Evolutionary conservation across 345 rosid genomes (phyloP), one percentile per base, ranked within the genome.

Genomic region (Moricandia arvensis): DNA sequence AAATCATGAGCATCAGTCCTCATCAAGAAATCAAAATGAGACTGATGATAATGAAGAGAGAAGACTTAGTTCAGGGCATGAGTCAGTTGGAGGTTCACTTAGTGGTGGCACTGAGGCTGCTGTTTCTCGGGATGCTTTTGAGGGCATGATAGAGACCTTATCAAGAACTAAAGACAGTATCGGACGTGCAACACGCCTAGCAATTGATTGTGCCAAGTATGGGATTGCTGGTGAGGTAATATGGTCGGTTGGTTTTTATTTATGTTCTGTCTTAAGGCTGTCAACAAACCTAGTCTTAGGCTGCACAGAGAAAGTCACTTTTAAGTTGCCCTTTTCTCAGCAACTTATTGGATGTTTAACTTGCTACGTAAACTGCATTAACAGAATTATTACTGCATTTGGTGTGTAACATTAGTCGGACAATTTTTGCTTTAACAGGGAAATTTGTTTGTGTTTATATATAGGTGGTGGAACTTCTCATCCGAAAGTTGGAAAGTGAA

Each of bases 81-180:
- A 82, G 81, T 84, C 84, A 76, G 83, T 81, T 72, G 93, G 90
- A 64, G 90, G 91, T 67, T 90, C 99, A 53, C 80, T 96, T 62
- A 89, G 94, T 83, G 90, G 93, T 76, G 90, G 89, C 61, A 93
- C 93, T 63, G 99, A 95, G 74, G 98, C 96, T 74, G 94, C 93
- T 83, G 97, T 93, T 81, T 88, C 98, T 67, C 91, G 98, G 57
- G 99, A 96, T 84, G 94, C 98, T 80, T 91, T 96, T 86, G 99
- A 96, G 86, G 99, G 98, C 74, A 96, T 96, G 99, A 77, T 93
- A 77, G 99, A 93, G 90, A 96, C 99, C 55, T 86, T 96, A 63
- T 96, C 98, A 6, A 89, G 99, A 86, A 93, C 99, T 26, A 93
- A 87, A 78, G 99, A 96, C 73, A 96, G 98, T 76, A 93, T 96